Evolutionary conservation across 148 eudicot genomes (phyloP).

Genomic region (Polygonum aviculare): DNA sequence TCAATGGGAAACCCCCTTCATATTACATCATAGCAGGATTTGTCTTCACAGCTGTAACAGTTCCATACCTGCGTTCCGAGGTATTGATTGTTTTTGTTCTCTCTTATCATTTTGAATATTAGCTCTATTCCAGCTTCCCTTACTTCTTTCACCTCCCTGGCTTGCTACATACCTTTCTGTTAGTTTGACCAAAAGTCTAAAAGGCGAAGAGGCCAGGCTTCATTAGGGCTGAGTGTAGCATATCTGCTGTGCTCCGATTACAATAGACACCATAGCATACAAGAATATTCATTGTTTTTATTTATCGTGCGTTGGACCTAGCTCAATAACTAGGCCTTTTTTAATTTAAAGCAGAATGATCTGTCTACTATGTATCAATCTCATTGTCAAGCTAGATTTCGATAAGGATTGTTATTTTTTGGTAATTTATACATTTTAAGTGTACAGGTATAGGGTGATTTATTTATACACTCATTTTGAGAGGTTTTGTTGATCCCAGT

Average conservation of each 20-base stretch:
- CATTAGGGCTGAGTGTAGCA: background rate
- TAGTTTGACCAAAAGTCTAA: background rate
- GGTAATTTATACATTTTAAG: background rate
- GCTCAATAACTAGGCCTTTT: background rate
- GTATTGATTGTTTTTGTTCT: slow-evolving; percentile 11
- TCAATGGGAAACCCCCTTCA: slow-evolving; percentile 36
- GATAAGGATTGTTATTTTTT: background rate
- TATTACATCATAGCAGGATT: slow-evolving; percentile 46
- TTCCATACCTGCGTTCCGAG: slow-evolving; percentile 47
- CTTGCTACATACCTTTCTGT: background rate
- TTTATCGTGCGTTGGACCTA: background rate
- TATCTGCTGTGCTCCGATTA: background rate
- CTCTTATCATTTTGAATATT: background rate
- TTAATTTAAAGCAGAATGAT: background rate
- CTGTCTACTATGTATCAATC: background rate
- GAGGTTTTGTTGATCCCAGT: background rate
- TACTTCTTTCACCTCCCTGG: background rate
- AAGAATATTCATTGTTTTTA: background rate
- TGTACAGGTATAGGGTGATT: background rate
- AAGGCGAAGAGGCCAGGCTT: background rate
- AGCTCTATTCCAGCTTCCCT: background rate
- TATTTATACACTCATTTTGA: background rate
- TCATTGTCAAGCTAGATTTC: background rate
- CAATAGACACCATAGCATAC: background rate
- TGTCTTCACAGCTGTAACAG: slow-evolving; percentile 36